These are phyloP conservation scores for Podaxis pistillaris DNA, from an alignment of 768 basidiomycete species.

Conservation along the genomic window DNA sequence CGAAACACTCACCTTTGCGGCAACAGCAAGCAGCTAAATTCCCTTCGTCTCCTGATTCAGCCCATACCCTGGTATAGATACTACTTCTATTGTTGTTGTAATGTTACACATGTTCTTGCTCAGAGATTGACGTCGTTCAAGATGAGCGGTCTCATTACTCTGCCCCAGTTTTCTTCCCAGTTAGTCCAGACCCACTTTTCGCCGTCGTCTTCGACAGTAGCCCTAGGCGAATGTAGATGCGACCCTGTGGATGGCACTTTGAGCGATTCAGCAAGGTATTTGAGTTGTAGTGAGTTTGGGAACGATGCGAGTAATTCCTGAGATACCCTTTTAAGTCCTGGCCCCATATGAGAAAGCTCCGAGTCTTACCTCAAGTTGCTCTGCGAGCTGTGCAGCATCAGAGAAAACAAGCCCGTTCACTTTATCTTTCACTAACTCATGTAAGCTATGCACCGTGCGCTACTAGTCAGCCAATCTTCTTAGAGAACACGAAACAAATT, in stretches of 20 bases:
- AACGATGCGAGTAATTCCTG: conserved; percentile 62
- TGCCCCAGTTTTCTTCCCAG: conserved; percentile 88
- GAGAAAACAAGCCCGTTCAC: conserved; percentile 83
- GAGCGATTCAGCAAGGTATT: conserved; percentile 51
- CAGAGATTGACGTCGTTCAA: conserved; percentile 35
- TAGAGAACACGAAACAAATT: background rate
- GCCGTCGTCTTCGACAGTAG: conserved; percentile 21
- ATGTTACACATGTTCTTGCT: conserved; percentile 8
- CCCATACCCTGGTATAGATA: background rate
- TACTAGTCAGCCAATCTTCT: conserved; percentile 3
- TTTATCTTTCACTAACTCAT: conserved; percentile 83
- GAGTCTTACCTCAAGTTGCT: conserved; percentile 63
- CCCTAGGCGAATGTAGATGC: conserved; percentile 20
- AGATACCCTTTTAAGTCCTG: background rate
- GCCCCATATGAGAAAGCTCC: background rate
- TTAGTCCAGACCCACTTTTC: conserved; percentile 59
- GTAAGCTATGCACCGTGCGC: conserved; percentile 48
- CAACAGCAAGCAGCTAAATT: conserved; percentile 40
- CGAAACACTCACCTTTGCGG: conserved; percentile 78
- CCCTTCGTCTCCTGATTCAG: background rate
- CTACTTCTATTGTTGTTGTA: background rate
- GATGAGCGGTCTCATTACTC: conserved; percentile 59
- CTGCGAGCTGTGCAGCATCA: conserved; percentile 62
- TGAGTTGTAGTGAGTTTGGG: conserved; percentile 52
- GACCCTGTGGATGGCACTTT: conserved; percentile 25